Conservation (phyloP, 352 stramenopile genomes). For the Pythium dissimile region DNA sequence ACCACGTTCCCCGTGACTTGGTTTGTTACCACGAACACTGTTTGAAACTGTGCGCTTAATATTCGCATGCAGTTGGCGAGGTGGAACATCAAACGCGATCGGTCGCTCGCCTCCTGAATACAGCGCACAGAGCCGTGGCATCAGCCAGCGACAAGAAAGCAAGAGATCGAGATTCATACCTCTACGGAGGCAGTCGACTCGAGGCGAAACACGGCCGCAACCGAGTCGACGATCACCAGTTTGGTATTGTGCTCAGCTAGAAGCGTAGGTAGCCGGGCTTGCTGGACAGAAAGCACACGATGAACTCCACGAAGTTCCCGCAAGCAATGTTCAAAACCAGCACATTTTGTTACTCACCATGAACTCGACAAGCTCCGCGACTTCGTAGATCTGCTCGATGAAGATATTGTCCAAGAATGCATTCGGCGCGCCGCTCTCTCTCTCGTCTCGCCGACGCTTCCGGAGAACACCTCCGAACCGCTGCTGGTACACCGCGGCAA, state of each 20-base stretch:
- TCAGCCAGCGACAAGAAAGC: not conserved
- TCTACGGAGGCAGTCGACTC: slow-evolving; percentile 69
- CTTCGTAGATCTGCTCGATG: slow-evolving; percentile 74
- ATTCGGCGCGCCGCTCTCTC: not conserved
- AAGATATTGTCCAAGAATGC: slow-evolving; percentile 73
- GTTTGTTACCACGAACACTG: slow-evolving; percentile 76
- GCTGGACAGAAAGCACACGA: slow-evolving; percentile 30
- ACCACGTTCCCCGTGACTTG: slow-evolving; percentile 76
- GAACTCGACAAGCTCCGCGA: slow-evolving; percentile 56
- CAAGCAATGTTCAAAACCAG: not conserved
- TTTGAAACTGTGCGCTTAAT: slow-evolving; percentile 68
- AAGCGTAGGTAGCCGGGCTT: slow-evolving; percentile 59
- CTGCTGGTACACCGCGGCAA: slow-evolving; percentile 47
- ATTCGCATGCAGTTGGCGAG: slow-evolving; percentile 84
- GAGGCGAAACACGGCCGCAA: slow-evolving; percentile 70
- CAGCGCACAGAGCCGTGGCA: slow-evolving; percentile 1
- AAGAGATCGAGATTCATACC: slow-evolving; percentile 19
- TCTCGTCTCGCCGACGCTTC: slow-evolving; percentile 48
- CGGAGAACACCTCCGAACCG: slow-evolving; percentile 32
- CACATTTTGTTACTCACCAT: slow-evolving; percentile 50
- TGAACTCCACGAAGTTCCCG: too few species aligned
- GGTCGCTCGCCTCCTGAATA: slow-evolving; percentile 56
- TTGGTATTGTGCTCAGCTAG: slow-evolving; percentile 73
- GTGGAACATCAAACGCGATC: slow-evolving; percentile 77
- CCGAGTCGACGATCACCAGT: slow-evolving; percentile 78